Evolutionary conservation across 2,329 filamentous ascomycete species (phyloP), one percentile per base, ranked within the genome.

Genomic region (Aspergillus glaucus): DNA sequence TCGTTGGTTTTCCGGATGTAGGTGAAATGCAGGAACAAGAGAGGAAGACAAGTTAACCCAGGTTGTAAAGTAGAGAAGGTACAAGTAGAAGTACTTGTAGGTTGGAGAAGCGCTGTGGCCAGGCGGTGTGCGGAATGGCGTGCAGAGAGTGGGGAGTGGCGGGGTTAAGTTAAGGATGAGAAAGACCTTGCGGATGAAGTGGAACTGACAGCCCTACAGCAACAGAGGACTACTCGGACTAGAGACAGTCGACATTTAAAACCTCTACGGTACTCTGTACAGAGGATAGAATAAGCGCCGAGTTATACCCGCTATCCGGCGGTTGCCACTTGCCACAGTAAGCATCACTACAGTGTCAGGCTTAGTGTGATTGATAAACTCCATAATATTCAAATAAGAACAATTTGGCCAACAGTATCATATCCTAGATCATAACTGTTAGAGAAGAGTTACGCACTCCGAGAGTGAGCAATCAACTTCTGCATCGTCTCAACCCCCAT

Each of bases 401-500:
- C 37, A 47, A 42, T 22, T 40, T 3, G n/a, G 24, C 42, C 36
- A 32, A 12, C 28, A 17, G 10, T 19, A 14, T 15, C 39, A 21
- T n/a, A 45, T 44, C 40, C 2, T 44, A 39, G 26, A 12, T 30
- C 26, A 30, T 30, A 30, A 28, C 3, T 2, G 10, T 12, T 12
- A 5, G 26, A 12, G 5, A 12, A 12, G 9, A 30, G 26, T 21
- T 36, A 34, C 22, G 34, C 14, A 26, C 43, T 44, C 39, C 26
- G 26, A 30, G 26, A 30, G 26, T 52, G 50, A 17, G 50, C 50
- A 22, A 55, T 50, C 44, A 61, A 10, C 21, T 50, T 49, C 14
- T 50, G 30, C 41, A 61, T 48, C 15, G 48, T 42, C 46, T 55
- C 49, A 30, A 74, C 71, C 55, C 75, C 67, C 45, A 78, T 63